Base-by-base conservation (phyloP, 768 basidiomycete species). In the Inosperma sp. region DNA sequence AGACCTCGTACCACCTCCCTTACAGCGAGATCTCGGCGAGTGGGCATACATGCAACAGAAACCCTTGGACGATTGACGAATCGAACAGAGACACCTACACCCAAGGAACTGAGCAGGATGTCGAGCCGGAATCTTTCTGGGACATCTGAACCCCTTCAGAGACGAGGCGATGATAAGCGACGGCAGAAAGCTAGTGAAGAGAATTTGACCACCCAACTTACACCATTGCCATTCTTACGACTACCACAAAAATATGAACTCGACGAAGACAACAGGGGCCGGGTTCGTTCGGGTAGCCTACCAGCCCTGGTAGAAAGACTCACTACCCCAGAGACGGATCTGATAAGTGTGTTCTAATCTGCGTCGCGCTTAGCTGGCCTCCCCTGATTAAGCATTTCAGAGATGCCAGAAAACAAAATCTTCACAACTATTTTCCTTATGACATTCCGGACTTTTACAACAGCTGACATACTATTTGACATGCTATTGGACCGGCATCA, bases 371-470 rank as follows among this genome's bases (percentile, higher is more conserved):
- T 37, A 49, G 46, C 21, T n/a, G 29, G n/a, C n/a, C 16, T 49
- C 27, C 25, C 23, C 42, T 51, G 45, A 45, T 39, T 17, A 23
- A 22, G 22, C n/a, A 39, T 41, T 58, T 29, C 49, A 65, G 65
- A 56, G 65, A 50, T 49, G 40, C 48, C 57, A 16, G 62, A 63
- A 41, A 53, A 55, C 36, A 62, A 57, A 19, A 49, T 63, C 9
- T 86, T 76, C 62, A 72, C 75, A 22, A 72, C 75, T 26, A 75
- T 80, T n/a, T 94, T 95, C 70, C 73, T 94, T 37, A 83, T 81
- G 67, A 93, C 91, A 13, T 91, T 88, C 69, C 77, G 83, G 47
- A 86, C 88, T 0, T 92, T 94, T 62, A 83, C 81, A 21, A 80
- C 80, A 5, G 78, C 88, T 2, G 77, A 82, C 34, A 70, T 75